Evolutionary conservation across 2,329 filamentous ascomycete genomes (phyloP).

Genomic region (Sporothrix pallida): DNA sequence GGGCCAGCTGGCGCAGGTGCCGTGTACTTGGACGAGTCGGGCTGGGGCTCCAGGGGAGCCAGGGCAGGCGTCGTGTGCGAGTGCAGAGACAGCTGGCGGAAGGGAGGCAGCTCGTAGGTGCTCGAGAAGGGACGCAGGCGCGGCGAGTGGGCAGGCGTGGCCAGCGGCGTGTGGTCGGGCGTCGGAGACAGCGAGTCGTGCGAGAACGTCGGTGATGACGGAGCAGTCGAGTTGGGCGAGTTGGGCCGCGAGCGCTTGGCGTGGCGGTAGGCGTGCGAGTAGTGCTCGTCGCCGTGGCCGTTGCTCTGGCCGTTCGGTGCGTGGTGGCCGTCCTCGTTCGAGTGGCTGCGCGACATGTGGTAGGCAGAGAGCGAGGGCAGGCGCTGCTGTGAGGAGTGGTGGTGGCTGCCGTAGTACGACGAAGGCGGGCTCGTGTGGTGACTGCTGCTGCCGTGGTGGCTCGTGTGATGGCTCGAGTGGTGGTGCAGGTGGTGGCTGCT

Average conservation of each 20-base stretch:
- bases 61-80: conserved; percentile 59
- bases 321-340: conserved; percentile 66
- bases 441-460: conserved; percentile 24
- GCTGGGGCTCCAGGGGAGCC: conserved; percentile 64
- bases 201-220: conserved; percentile 94
- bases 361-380: conserved; percentile 83
- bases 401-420: conserved; percentile 57
- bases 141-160: conserved; percentile 92
- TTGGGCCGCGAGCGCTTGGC: conserved; percentile 90
- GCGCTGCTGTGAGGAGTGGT: conserved; percentile 61
- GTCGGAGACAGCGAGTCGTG: conserved; percentile 95
- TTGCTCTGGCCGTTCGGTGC: conserved; percentile 23
- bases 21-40: conserved; percentile 50
- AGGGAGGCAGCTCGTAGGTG: conserved; percentile 79
- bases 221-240: conserved; percentile 93
- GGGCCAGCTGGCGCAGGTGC: conserved; percentile 59
- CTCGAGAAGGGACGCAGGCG: conserved; percentile 80
- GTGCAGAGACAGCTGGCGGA: conserved; percentile 68
- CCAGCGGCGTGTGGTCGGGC: conserved; percentile 97
- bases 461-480: conserved; percentile 26
- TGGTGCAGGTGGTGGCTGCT: conserved; percentile 52
- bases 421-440: conserved; percentile 38
- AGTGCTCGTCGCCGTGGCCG: conserved; percentile 73
- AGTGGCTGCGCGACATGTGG: conserved; percentile 90
- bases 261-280: conserved; percentile 69